phyloP scores from a whole-genome alignment of 2,329 filamentous ascomycete species.

The Fulvia fulva region DNA sequence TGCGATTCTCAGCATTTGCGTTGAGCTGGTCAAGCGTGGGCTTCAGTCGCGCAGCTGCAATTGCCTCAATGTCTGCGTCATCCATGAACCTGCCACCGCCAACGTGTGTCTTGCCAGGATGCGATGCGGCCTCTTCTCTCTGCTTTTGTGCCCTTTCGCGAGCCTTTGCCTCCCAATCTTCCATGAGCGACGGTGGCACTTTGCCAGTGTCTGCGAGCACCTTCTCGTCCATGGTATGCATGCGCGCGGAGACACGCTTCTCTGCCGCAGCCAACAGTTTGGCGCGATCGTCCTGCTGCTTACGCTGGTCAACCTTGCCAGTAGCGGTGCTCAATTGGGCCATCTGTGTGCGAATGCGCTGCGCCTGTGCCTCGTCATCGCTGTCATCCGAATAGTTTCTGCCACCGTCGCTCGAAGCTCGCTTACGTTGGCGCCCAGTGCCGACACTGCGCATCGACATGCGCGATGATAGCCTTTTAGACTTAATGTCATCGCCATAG shows the following conservation, averaged over 20 bases:
- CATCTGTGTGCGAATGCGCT: conserved; percentile 74
- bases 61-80: conserved; percentile 70
- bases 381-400: conserved; percentile 42
- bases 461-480: conserved; percentile 47
- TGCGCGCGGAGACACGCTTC: conserved; percentile 74
- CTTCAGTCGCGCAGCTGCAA: conserved; percentile 72
- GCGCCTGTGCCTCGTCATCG: conserved; percentile 64
- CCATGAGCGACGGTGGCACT: conserved; percentile 62
- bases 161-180: conserved; percentile 76
- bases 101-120: conserved; percentile 61
- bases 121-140: conserved; percentile 56
- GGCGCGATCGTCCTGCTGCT: conserved; percentile 70
- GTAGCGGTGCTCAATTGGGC: conserved; percentile 67
- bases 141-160: conserved; percentile 64
- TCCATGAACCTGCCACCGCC: conserved; percentile 79
- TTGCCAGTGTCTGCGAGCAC: conserved; percentile 74
- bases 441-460: conserved; percentile 46
- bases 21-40: conserved; percentile 82
- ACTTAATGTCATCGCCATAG: conserved; percentile 46
- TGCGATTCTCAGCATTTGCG: conserved; percentile 68
- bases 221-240: conserved; percentile 77
- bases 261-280: conserved; percentile 73
- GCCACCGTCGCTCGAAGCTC: conserved; percentile 63
- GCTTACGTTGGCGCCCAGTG: conserved; percentile 46
- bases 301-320: conserved; percentile 66